Percentiles rank a stretch among this genome's conserved stretches.
Conservation (phyloP, 192 early-diverging fungal species). For the Backusella parvicylindrica region DNA sequence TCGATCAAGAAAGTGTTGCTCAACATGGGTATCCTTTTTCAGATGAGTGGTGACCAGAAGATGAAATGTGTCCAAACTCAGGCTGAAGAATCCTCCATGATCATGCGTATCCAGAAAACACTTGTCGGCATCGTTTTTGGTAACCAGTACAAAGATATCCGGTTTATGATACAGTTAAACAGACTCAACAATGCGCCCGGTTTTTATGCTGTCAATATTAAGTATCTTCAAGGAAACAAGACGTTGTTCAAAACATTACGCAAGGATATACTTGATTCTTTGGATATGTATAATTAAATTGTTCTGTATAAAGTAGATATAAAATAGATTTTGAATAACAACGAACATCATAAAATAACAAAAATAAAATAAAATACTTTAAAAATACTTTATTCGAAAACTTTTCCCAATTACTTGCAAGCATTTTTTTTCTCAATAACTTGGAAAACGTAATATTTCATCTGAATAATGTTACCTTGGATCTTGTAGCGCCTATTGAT, state of each 20-base stretch:
- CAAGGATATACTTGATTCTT: not conserved
- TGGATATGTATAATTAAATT: not conserved
- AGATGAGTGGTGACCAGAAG: not conserved
- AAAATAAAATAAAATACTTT: not conserved
- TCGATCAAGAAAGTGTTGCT: not conserved
- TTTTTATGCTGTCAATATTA: not conserved
- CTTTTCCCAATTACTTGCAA: too few species aligned
- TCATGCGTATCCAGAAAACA: not conserved
- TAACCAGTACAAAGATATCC: not conserved
- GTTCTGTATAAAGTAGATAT: not conserved
- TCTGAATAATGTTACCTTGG: constrained; percentile 24
- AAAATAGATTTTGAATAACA: not conserved
- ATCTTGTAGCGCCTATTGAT: constrained; percentile 25
- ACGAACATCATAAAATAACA: not conserved
- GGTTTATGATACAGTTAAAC: not conserved
- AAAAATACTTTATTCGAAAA: too few species aligned
- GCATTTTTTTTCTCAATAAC: constrained; percentile 62
- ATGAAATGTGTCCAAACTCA: not conserved
- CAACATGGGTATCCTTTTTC: not conserved
- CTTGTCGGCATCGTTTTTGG: not conserved
- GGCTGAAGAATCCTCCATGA: not conserved
- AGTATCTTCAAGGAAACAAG: not conserved
- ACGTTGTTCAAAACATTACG: not conserved
- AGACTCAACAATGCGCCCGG: not conserved
- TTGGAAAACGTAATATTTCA: too few species aligned